Evolutionary conservation across 169 alveolate genomes (phyloP), one percentile per base, ranked within the genome.

Genomic region (Theileria annulata): DNA sequence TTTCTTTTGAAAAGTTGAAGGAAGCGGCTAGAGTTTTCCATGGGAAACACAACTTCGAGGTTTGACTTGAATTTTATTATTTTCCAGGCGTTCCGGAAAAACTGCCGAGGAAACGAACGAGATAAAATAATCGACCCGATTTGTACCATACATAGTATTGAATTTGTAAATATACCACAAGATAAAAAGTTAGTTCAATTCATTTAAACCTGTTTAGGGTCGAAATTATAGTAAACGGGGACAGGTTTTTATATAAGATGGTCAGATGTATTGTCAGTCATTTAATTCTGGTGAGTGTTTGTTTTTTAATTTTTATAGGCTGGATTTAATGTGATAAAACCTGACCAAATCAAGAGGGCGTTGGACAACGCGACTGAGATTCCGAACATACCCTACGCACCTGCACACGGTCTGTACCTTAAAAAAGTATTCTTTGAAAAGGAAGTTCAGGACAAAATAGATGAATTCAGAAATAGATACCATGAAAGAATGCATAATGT

Each of bases 231-330:
- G 73, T 90, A 10, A 85, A 77, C 21, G 94, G 94, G 8, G 88
- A 90, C 27, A 23, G 94, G 25, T 90, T 90, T 66, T 59, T 90
- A 48, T 90, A 90, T 54, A 88, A 87, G 48, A 90, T 90, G 94
- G 88, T 90, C 17, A 68, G 94, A 19, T 83, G 88, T 51, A 90
- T 90, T 6, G 88, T 87, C 56, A 86, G 92, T 31, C 87, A 85
- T 28, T 47, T 86, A 25, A 70, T 90, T 17, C 81, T 86, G 89
- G 91, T 89, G 3, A 87, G 91, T 27, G 77, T 80, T 35, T 80
- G 77, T 2, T 67, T 27, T 31, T 62, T 27, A 54, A 21, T 79
- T 77, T 27, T 71, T 54, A 3, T 31, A 80, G 84, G 84, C 73
- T 31, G 90, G 83, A 5, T 77, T 49, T 31, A 79, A 51, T 3